Evolutionary conservation across 2,329 filamentous ascomycete species (phyloP), one percentile per base, ranked within the genome.

Genomic region (Trichoderma breve): DNA sequence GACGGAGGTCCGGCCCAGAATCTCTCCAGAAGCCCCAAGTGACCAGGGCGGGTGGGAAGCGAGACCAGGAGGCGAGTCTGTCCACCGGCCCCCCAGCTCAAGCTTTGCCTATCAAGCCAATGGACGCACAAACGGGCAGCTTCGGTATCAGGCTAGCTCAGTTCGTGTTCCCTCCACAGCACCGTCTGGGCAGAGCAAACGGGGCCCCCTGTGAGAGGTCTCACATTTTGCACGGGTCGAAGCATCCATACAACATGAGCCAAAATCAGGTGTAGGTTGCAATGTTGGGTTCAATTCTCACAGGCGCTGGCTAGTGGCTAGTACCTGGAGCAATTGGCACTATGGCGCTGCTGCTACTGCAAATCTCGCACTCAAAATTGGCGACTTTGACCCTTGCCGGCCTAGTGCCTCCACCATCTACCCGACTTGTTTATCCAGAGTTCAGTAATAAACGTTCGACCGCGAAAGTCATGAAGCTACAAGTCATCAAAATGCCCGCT

Each of bases 111-210:
- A 71, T 63, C 68, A 64, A 57, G 51, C 68, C 32, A 55, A 39
- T 61, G 67, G 67, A 61, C n/a, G 67, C 67, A 61, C 67, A 60
- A 71, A 24, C 43, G 61, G 69, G 30, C 58, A 71, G 68, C 70
- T 67, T 71, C 70, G 60, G 70, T 71, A 71, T 71, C 26, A 32
- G 61, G 70, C 62, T 71, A 71, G 70, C 70, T 66, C 62, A 67
- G 28, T 65, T 67, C 70, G 70, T 71, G 70, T 71, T 71, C 70
- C 67, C 67, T 64, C 70, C 63, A 62, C 70, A 67, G 64, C 34
- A 58, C 60, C 60, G 36, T 63, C 47, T 66, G 63, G 63, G n/a
- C 55, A 53, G 4, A 39, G 28, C 39, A 62, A 53, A 61, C 67
- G 67, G 66, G 57, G 57, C 18, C 67, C n/a, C 28, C n/a, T 69